Evolutionary conservation across 805 yeast species (phyloP).

Genomic region (Hanseniaspora clermontiae): DNA sequence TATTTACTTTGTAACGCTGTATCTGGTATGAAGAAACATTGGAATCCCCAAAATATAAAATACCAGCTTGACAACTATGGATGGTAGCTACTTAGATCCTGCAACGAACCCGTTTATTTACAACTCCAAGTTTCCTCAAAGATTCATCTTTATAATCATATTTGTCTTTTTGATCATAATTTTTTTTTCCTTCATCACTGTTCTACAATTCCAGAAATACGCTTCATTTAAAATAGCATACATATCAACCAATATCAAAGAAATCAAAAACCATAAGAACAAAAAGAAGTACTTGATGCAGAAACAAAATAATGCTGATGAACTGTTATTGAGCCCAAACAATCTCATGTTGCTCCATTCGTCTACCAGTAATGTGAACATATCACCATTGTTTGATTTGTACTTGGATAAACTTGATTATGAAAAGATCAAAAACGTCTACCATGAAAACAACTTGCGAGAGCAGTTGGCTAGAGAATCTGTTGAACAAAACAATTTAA

Average conservation of each 20-base stretch:
- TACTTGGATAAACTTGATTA: neutral
- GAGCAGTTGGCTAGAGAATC: neutral
- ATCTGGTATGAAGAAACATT: too few species aligned
- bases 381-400: neutral
- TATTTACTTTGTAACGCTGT: too few species aligned
- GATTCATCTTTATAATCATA: conserved; percentile 73
- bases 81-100: conserved; percentile 18
- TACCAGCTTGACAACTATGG: neutral
- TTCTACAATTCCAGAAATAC: conserved; percentile 40
- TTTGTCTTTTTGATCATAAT: conserved; percentile 57
- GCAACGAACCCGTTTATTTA: conserved; percentile 52
- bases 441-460: neutral
- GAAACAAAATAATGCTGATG: neutral
- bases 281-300: neutral
- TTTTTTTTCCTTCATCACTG: conserved; percentile 37
- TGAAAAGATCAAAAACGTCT: neutral
- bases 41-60: too few species aligned
- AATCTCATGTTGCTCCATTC: neutral
- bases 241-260: conserved; percentile 23
- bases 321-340: neutral
- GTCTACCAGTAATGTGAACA: neutral
- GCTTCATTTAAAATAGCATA: conserved; percentile 43
- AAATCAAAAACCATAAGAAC: neutral
- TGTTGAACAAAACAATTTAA: neutral
- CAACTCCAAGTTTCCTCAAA: conserved; percentile 43